Evolutionary conservation across 1,139 yeast species (phyloP), one percentile per base, ranked within the genome.

Genomic region (Pneumocystis sp.): DNA sequence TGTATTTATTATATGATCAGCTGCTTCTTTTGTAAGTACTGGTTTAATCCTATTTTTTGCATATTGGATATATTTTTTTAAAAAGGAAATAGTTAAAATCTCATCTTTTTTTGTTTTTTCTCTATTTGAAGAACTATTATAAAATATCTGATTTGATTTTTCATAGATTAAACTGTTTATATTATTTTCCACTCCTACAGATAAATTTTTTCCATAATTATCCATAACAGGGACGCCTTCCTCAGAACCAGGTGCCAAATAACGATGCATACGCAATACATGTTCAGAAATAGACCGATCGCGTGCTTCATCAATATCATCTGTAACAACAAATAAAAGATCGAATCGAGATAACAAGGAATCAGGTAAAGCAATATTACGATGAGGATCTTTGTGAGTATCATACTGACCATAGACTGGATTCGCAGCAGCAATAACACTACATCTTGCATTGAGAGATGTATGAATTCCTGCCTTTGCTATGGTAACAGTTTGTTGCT

Each of bases 401-500:
- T 93, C 97, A 75, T 93, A 95, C 75, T 93, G 97, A 61, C 98
- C 98, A 76, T 86, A 90, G 1, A 93, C 91, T 0, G 99, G 99
- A 74, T 93, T 93, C 10, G 99, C 99, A 39, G 99, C 99, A 0
- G 98, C 98, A 71, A 95, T 83, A 29, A 93, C 98, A 59, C 96
- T 87, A 78, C 98, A 93, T 72, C 99, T 84, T 19, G 99, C 98
- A 75, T 93, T 93, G 71, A 93, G 81, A 5, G 97, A 87, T 0
- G 98, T 91, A 74, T 93, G 97, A 71, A 93, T 93, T 71, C 99
- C 99, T 0, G 98, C 98, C 75, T 93, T 95, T 63, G 98, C 96
- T 74, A 93, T 91, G 0, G 98, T 93, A 40, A 93, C 97, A 0
- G 99, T 93, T 75, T 95, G 99, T 77, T 93, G 98, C 79, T 93